Evolutionary conservation across 805 yeast genomes (phyloP), one percentile per base, ranked within the genome.

Genomic region (Saturnispora gosingensis): DNA sequence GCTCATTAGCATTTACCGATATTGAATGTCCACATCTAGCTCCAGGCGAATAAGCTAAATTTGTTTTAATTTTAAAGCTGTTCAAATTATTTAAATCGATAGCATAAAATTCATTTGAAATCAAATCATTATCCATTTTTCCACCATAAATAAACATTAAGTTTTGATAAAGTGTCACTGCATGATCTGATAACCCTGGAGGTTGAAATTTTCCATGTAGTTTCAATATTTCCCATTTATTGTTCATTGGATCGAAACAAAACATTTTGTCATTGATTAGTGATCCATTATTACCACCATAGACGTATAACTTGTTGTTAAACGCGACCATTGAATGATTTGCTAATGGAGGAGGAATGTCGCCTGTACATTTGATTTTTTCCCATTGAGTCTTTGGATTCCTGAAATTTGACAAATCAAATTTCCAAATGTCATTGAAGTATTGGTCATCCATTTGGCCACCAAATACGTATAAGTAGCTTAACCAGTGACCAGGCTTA

Each of bases 11-110:
- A 51, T 85, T 66, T 49, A 80, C 83, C 1, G 97, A 82, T 68
- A 91, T 71, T 7, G 96, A 81, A 67, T 93, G 99, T 9, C 98
- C 98, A 55, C 91, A 86, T 59, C 97, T 79, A 13, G 93, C 81
- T 44, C 90, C 86, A 1, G 97, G 95, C 38, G 75, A 72, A 42
- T 69, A 67, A 8, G 64, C 75, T 58, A 66, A 76, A 65, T 70
- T 67, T 42, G 71, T 70, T 59, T 71, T 73, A 2, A 71, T 61
- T 36, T 66, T 65, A 61, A 79, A 82, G 93, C 97, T 89, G 46
- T 80, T 78, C 46, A 77, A 73, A 22, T 85, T 76, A 49, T 79
- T 74, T 58, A 93, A 72, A 63, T 88, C 88, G 58, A 93, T 78
- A n/a, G 89, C 82, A 61, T 78, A 80, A 49, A 89, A 75, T 34